Evolutionary conservation across 1,284 basidiomycete species (phyloP).

Genomic region (Tilletia indica): DNA sequence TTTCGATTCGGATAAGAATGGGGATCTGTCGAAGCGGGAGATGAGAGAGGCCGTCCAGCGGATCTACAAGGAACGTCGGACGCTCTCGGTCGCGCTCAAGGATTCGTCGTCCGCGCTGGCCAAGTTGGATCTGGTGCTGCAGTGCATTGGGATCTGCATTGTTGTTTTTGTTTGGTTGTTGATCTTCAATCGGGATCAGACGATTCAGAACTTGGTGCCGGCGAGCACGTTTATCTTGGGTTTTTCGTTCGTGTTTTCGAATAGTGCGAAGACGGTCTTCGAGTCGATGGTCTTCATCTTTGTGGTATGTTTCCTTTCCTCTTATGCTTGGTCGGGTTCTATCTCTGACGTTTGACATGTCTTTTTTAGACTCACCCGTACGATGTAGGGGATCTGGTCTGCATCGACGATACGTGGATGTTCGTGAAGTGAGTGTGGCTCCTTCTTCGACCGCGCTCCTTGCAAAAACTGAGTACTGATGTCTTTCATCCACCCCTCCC

Average conservation of each 20-base stretch:
- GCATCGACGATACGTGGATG: constrained; percentile 54
- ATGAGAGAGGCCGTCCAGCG: constrained; percentile 81
- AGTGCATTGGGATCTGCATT: constrained; percentile 65
- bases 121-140: constrained; percentile 58
- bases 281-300: constrained; percentile 71
- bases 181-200: constrained; percentile 72
- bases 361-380: constrained; percentile 49
- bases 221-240: constrained; percentile 70
- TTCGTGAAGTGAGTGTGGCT: constrained; percentile 38
- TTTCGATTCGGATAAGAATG: constrained; percentile 80
- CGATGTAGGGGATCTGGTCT: constrained; percentile 55
- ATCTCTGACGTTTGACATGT: not conserved
- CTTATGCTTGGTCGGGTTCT: not conserved
- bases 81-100: constrained; percentile 67
- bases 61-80: constrained; percentile 75
- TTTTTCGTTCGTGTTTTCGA: constrained; percentile 64
- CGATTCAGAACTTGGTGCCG: constrained; percentile 74
- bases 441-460: not conserved
- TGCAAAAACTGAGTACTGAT: not conserved
- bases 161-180: constrained; percentile 73
- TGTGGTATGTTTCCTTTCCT: constrained; percentile 66
- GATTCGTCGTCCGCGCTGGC: constrained; percentile 49
- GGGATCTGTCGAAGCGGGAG: constrained; percentile 74
- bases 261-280: constrained; percentile 76
- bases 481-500: not conserved